Conservation (phyloP, 257 asterid genomes). For the Phtheirospermum japonicum region DNA sequence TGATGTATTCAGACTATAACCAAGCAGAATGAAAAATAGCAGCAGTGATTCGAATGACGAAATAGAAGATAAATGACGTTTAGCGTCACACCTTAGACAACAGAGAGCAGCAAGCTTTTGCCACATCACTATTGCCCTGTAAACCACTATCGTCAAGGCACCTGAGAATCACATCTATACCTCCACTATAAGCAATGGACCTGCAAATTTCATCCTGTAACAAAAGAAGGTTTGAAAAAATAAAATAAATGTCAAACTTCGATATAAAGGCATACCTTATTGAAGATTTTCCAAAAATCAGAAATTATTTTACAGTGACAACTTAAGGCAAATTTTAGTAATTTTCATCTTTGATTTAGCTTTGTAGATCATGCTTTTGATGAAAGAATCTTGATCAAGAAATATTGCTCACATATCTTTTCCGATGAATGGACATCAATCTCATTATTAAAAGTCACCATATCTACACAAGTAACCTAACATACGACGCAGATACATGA, state of each 20-base stretch:
- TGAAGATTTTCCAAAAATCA: slow-evolving; percentile 14
- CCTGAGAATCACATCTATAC: slow-evolving; percentile 68
- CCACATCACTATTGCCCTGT: slow-evolving; percentile 58
- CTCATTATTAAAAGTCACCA: neutral
- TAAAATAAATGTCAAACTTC: slow-evolving; percentile 15
- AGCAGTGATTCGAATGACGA: slow-evolving; percentile 18
- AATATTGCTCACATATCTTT: neutral
- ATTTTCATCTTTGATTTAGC: neutral
- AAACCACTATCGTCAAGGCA: slow-evolving; percentile 73
- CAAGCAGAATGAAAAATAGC: slow-evolving; percentile 9
- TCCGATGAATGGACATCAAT: too few relatives aligned
- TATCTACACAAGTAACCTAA: slow-evolving; percentile 1
- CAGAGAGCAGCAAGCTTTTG: slow-evolving; percentile 77
- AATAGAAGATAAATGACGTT: slow-evolving; percentile 16
- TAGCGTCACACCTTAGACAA: slow-evolving; percentile 65
- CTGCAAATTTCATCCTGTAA: slow-evolving; percentile 93
- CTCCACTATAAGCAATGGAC: slow-evolving; percentile 67
- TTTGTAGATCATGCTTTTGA: slow-evolving; percentile 4
- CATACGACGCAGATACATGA: slow-evolving; percentile 18
- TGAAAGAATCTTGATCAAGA: slow-evolving; percentile 14
- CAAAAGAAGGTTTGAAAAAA: slow-evolving; percentile 2
- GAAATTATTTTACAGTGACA: slow-evolving; percentile 7
- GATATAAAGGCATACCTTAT: slow-evolving; percentile 15
- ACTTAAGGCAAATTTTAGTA: slow-evolving; percentile 18
- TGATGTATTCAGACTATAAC: neutral